Conservation (phyloP, 495 filamentous ascomycete genomes). For the Neurospora sp. region DNA sequence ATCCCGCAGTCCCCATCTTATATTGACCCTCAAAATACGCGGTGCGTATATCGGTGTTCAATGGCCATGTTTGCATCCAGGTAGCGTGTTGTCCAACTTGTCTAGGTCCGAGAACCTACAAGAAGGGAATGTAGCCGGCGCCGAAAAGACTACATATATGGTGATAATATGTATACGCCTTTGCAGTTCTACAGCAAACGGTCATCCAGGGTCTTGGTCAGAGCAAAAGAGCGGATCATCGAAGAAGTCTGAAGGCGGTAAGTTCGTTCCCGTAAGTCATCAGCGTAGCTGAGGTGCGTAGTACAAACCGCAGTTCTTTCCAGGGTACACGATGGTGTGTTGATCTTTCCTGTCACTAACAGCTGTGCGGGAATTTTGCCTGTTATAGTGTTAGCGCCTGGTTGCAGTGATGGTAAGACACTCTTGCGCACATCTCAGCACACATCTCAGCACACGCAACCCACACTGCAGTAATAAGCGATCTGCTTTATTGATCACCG, state of each 20-base stretch:
- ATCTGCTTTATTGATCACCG: neutral
- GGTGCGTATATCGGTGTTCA: neutral
- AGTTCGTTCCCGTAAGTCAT: neutral
- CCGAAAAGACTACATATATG: neutral
- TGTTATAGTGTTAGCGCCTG: neutral
- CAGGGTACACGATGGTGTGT: neutral
- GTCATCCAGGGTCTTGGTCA: neutral
- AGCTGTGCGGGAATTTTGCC: neutral
- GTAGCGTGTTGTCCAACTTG: neutral
- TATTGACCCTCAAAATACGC: neutral
- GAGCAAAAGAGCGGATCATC: neutral
- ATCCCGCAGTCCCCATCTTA: neutral
- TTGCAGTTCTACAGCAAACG: neutral
- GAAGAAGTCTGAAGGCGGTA: neutral
- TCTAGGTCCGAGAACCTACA: neutral
- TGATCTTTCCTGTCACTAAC: neutral
- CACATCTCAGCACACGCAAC: neutral
- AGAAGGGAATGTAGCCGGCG: neutral
- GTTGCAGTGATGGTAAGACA: neutral
- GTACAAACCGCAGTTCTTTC: neutral
- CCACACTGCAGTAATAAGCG: neutral
- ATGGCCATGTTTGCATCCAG: neutral
- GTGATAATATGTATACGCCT: neutral
- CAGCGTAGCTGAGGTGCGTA: neutral
- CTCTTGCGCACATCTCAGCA: neutral